Percentiles rank a stretch among this genome's conserved stretches.
Conservation (phyloP, 169 alveolate species). For the Plasmodium billcollinsi region DNA sequence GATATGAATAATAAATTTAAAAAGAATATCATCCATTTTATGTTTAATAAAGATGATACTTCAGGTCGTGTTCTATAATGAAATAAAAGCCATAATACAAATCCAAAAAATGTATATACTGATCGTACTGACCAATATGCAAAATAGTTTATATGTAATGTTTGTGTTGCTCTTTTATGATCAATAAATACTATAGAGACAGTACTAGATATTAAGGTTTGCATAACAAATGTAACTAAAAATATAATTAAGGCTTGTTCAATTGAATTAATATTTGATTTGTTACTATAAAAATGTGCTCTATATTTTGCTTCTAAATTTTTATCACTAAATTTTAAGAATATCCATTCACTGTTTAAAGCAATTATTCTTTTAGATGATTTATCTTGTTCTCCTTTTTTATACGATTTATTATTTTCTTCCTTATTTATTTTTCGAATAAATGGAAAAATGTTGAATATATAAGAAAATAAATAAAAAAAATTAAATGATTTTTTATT, state of each 20-base stretch:
- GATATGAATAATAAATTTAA: constrained; percentile 86
- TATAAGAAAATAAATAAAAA: constrained; percentile 1
- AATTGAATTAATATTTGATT: constrained; percentile 87
- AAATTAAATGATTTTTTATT: not conserved
- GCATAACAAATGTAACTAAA: constrained; percentile 90
- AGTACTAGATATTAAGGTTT: constrained; percentile 85
- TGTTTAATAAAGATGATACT: constrained; percentile 70
- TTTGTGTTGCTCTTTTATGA: constrained; percentile 76
- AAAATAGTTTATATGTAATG: constrained; percentile 80
- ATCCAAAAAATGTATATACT: constrained; percentile 86
- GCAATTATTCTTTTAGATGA: constrained; percentile 11
- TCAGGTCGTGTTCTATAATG: constrained; percentile 82
- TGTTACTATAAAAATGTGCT: constrained; percentile 88
- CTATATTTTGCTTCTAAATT: constrained; percentile 90
- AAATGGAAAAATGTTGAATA: constrained; percentile 16
- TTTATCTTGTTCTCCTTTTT: constrained; percentile 15
- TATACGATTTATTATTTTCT: not conserved
- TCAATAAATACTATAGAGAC: constrained; percentile 86
- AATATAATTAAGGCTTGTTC: constrained; percentile 91
- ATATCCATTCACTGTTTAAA: constrained; percentile 80
- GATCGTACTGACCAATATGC: constrained; percentile 91
- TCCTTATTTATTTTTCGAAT: constrained; percentile 2
- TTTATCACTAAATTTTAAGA: constrained; percentile 88
- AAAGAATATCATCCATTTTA: constrained; percentile 87
- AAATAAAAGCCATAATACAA: constrained; percentile 89